Evolutionary conservation across 2,329 filamentous ascomycete genomes (phyloP), one percentile per base, ranked within the genome.

Genomic region (Stagonosporopsis rhizophila): DNA sequence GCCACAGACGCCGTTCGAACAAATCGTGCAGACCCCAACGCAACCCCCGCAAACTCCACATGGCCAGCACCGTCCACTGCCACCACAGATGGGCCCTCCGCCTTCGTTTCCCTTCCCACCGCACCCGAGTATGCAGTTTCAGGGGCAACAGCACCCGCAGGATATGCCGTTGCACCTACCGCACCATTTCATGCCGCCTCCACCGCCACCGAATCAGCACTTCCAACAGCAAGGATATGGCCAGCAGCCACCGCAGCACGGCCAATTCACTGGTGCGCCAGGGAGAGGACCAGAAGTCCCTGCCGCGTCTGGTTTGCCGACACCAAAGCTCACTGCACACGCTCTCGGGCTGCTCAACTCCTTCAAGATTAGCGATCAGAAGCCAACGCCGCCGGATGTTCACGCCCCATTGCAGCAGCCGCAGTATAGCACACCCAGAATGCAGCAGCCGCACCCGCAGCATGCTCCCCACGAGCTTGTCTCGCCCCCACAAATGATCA

Each of bases 261-360:
- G 60, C 8, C 75, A 75, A n/a, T 70, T 71, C 28, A 62, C 71
- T 6, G 73, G 55, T 48, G 74, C 67, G 46, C 76, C 77, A 52
- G 77, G 77, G n/a, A 46, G 65, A 47, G 50, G 50, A 15, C 77
- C 80, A 37, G 72, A 75, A 32, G 79, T 83, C 27, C 86, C 85
- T 1, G 79, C 83, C 30, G 83, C 85, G 5, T 72, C 85, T 63
- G 83, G 83, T 47, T 68, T 88, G 22, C 85, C 86, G 15, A 78
- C 82, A 35, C 84, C 85, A 6, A 84, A 82, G 59, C 79, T 88
- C 28, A 87, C 78, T 32, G 80, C 80, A 12, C 85, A 88, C 68
- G 80, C 84, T 1, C 77, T 84, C 55, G 79, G 80, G n/a, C 70
- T 88, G 30, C 74, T 89, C 44, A 84, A 82, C 62, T 79, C 83